These are phyloP conservation scores for Heliamphora pulchella DNA, from an alignment of 179 eudicot species.

Conservation along the genomic window DNA sequence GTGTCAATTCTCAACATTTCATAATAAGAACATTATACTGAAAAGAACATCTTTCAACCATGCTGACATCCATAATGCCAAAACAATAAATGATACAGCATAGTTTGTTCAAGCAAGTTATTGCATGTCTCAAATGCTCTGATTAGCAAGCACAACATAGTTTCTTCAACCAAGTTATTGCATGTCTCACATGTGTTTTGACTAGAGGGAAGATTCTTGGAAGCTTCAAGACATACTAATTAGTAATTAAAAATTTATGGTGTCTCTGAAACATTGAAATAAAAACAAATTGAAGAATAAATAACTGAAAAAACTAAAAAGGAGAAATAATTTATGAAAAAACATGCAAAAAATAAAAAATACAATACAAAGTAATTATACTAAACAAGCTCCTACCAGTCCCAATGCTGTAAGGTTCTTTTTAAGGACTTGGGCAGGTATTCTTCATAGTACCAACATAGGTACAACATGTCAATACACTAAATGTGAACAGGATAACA, in stretches of 20 bases:
- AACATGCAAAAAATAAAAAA: constrained; percentile 7
- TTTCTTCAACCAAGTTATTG: too few relatives aligned
- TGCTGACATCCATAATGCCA: not conserved
- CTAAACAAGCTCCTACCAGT: not conserved
- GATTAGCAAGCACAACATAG: too few relatives aligned
- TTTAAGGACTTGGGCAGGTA: not conserved
- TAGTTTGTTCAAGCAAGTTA: not conserved
- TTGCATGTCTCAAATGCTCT: not conserved
- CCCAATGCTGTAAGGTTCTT: not conserved
- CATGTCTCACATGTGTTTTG: too few relatives aligned
- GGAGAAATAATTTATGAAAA: not conserved
- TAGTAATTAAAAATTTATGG: not conserved
- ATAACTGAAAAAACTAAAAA: not conserved
- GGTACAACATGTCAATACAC: not conserved
- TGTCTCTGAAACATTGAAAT: not conserved
- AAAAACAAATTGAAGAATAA: not conserved
- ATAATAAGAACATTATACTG: not conserved
- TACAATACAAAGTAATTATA: not conserved
- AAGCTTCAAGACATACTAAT: too few relatives aligned
- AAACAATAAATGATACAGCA: not conserved
- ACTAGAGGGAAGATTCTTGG: too few relatives aligned
- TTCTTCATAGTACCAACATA: not conserved
- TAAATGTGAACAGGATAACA: not conserved
- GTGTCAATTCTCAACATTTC: not conserved
- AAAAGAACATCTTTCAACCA: not conserved